Evolutionary conservation across 495 filamentous ascomycete species (phyloP), one percentile per base, ranked within the genome.

Genomic region (Coniosporium apollinis): DNA sequence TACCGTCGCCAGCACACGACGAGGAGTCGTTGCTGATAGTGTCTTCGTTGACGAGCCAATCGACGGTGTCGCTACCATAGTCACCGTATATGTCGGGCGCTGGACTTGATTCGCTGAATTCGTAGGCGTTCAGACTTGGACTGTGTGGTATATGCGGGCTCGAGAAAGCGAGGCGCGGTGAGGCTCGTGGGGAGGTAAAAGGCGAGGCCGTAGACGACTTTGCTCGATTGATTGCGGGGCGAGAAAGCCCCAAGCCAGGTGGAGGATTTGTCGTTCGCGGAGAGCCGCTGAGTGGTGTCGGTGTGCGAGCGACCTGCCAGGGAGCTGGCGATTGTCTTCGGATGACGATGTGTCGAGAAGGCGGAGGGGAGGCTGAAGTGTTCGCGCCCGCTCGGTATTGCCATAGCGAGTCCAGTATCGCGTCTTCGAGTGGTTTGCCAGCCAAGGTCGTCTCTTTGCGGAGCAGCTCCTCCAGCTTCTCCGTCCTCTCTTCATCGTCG

Each of bases 21-120:
- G 84, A 94, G 9, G 82, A 76, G 19, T 70, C 69, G 33, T 71
- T 71, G 48, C 79, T 91, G 25, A 69, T 67, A 36, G 74, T 71
- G 58, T 94, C 87, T 47, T 99, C 91, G 41, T 75, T 85, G 26
- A 94, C 82, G 24, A 96, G 64, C 91, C 89, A 96, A 52, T 94
- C 86, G 28, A 96, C 82, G 43, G 82, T 87, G 52, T 96, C 89
- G 39, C 75, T 85, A 34, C 85, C 85, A 45, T 82, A 75, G 48
- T 96, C 87, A 9, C 84, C 85, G 51, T 92, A 94, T 33, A 79
- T 76, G 41, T 94, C 85, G 19, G 77, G 74, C 7, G 76, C 67
- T 14, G 81, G 78, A 18, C 70, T 78, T 22, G 80, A 65, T 47
- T 81, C 59, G 58, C 74, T 76, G 52, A 94, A 92, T 52, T 92